phyloP scores from a whole-genome alignment of 257 asterid genomes.

The Solanum ossicruentum region DNA sequence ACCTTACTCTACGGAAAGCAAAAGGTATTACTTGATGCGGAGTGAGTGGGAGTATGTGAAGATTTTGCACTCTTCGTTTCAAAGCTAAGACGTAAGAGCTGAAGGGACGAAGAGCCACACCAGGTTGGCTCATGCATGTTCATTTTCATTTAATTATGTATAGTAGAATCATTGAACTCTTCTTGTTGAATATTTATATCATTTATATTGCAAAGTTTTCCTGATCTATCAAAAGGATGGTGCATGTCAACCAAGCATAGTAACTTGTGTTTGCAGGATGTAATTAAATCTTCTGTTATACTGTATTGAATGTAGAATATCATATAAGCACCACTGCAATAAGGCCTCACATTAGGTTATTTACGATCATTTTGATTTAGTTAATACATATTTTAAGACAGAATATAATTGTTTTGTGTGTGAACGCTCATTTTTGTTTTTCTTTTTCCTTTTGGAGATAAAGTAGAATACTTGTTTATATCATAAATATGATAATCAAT shows the following conservation, averaged over 20 bases:
- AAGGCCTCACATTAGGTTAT: not conserved
- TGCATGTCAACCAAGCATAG: not conserved
- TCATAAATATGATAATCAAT: not conserved
- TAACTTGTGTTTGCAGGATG: not conserved
- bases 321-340: not conserved
- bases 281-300: not conserved
- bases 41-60: constrained; percentile 73
- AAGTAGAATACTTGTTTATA: not conserved
- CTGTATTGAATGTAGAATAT: not conserved
- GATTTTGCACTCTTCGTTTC: constrained; percentile 57
- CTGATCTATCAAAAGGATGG: not conserved
- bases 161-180: not conserved
- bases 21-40: constrained; percentile 70
- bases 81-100: not conserved
- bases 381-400: not conserved
- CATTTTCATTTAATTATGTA: not conserved
- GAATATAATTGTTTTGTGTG: not conserved
- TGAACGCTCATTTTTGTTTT: too few species aligned
- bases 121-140: constrained; percentile 36
- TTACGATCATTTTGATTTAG: not conserved
- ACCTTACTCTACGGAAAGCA: constrained; percentile 30
- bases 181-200: not conserved
- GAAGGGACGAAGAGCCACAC: constrained; percentile 30
- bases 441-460: not conserved
- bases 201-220: not conserved